Conservation (phyloP, 192 early-diverging fungal genomes). For the Geranomyces michiganensis region DNA sequence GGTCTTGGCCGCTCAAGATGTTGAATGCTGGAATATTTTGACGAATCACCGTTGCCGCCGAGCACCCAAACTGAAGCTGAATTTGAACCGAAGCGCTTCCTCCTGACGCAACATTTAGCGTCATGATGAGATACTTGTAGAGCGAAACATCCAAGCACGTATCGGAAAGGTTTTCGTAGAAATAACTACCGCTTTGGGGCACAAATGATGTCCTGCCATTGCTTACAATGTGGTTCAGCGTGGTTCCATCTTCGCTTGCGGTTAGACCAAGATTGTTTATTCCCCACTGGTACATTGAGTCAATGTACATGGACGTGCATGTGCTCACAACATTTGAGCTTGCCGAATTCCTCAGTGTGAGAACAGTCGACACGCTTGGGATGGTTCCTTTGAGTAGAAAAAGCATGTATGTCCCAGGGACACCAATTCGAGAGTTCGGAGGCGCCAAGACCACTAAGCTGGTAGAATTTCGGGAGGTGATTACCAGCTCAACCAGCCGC, state of each 20-base stretch:
- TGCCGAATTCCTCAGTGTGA: background rate
- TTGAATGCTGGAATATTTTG: background rate
- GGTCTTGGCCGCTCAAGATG: background rate
- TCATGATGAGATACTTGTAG: background rate
- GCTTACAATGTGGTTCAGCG: background rate
- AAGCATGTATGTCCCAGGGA: conserved; percentile 49
- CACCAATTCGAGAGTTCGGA: conserved; percentile 31
- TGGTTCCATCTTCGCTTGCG: background rate
- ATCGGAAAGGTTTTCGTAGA: background rate
- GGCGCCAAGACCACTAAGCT: conserved; percentile 35
- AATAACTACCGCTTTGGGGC: background rate
- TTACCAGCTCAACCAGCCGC: conserved; percentile 40
- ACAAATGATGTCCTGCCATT: background rate
- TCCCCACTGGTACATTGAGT: background rate
- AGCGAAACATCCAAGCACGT: background rate
- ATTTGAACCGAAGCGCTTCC: background rate
- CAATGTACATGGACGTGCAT: background rate
- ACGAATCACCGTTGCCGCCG: background rate
- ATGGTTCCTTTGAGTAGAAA: background rate
- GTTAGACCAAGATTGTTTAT: background rate
- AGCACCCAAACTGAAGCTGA: background rate
- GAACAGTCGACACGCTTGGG: background rate
- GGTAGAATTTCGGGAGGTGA: conserved; percentile 15
- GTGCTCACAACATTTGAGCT: background rate
- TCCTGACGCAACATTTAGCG: background rate